These are phyloP conservation scores for Catharanthus roseus DNA, from an alignment of 257 asterid genomes.

Conservation along the genomic window DNA sequence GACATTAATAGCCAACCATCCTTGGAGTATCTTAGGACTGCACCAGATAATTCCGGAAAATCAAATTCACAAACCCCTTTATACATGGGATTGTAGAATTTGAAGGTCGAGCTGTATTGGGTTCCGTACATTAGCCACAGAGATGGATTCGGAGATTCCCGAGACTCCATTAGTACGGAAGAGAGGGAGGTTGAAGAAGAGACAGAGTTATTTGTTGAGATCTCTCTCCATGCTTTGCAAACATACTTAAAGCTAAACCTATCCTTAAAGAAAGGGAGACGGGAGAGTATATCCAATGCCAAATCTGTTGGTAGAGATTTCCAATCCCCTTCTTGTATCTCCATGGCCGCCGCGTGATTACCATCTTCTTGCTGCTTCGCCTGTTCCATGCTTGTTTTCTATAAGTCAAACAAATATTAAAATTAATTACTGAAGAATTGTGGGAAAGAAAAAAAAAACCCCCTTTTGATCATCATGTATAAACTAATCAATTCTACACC, in stretches of 20 bases:
- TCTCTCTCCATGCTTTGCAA: background rate
- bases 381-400: too few relatives aligned
- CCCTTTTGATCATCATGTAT: too few relatives aligned
- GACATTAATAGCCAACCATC: slow-evolving; percentile 11
- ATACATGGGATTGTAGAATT: slow-evolving; percentile 2
- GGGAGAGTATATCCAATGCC: background rate
- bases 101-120: background rate
- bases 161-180: too few relatives aligned
- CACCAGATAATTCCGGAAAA: background rate
- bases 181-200: background rate
- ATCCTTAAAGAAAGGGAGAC: background rate
- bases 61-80: background rate
- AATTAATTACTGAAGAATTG: too few relatives aligned
- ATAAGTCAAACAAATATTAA: too few relatives aligned
- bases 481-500: too few relatives aligned
- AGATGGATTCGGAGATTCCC: too few relatives aligned
- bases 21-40: background rate
- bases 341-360: too few relatives aligned
- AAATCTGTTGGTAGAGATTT: background rate
- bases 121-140: background rate
- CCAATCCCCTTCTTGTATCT: slow-evolving; percentile 7
- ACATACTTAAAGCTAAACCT: background rate
- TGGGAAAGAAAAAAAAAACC: too few relatives aligned
- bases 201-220: too few relatives aligned
- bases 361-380: too few relatives aligned